Percentiles rank a stretch among this genome's conserved stretches.
These are phyloP conservation scores for Candolleomyces eurysporus DNA, from an alignment of 768 basidiomycete species.

Conservation along the genomic window DNA sequence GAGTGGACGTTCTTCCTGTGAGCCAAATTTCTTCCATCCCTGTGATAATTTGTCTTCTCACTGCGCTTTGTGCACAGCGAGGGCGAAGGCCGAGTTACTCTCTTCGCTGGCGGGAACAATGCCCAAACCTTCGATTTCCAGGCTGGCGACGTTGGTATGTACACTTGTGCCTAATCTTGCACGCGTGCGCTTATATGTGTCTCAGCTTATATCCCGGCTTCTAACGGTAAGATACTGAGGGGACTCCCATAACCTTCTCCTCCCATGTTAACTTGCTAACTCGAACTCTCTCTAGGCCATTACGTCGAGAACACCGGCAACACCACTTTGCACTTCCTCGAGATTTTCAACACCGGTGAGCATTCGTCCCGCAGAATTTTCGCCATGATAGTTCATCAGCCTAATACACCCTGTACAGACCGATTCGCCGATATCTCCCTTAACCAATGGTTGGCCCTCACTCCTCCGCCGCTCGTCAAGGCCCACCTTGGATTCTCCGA, in stretches of 20 bases:
- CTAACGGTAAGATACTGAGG: constrained; percentile 40
- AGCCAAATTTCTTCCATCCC: constrained; percentile 13
- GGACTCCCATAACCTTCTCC: neutral
- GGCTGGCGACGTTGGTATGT: constrained; percentile 56
- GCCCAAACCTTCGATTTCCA: constrained; percentile 61
- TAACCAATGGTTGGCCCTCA: constrained; percentile 40
- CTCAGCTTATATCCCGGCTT: constrained; percentile 54
- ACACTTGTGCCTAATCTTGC: neutral
- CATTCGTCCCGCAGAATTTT: neutral
- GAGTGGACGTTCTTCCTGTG: constrained; percentile 65
- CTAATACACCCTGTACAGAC: constrained; percentile 1
- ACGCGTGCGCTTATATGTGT: constrained; percentile 3
- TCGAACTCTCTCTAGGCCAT: constrained; percentile 31
- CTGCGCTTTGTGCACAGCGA: constrained; percentile 31
- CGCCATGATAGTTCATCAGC: too few species aligned
- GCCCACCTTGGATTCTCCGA: constrained; percentile 38
- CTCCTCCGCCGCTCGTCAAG: constrained; percentile 39
- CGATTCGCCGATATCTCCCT: constrained; percentile 17
- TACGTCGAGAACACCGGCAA: constrained; percentile 57
- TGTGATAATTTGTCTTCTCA: neutral
- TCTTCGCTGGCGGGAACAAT: constrained; percentile 53
- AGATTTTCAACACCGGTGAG: constrained; percentile 38
- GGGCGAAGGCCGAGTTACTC: constrained; percentile 52
- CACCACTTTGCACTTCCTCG: constrained; percentile 44
- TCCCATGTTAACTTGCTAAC: neutral